These are phyloP conservation scores for Podospora anserina DNA, from an alignment of 495 filamentous ascomycete genomes.

Conservation along the genomic window DNA sequence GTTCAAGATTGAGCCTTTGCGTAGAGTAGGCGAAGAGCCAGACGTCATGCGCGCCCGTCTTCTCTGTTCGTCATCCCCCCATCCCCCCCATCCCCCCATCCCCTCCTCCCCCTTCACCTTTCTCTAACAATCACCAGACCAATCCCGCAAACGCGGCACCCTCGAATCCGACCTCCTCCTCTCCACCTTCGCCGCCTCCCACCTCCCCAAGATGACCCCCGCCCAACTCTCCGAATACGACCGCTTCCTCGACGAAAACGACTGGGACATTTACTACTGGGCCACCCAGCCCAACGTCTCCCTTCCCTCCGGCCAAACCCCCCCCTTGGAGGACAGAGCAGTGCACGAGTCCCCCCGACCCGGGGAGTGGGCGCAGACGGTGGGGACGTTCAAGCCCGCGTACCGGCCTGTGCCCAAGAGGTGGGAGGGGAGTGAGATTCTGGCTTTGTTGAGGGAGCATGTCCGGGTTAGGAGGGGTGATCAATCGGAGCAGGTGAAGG, in stretches of 20 bases:
- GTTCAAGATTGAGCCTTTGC: slow-evolving; percentile 86
- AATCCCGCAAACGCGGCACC: slow-evolving; percentile 93
- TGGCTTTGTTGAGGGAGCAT: slow-evolving; percentile 73
- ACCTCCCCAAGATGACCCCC: slow-evolving; percentile 68
- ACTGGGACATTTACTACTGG: slow-evolving; percentile 99
- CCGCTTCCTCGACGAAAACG: slow-evolving; percentile 94
- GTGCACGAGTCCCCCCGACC: slow-evolving; percentile 23
- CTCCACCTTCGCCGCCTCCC: slow-evolving; percentile 84
- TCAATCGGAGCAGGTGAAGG: background rate
- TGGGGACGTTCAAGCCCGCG: slow-evolving; percentile 89
- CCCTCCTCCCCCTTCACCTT: slow-evolving; percentile 61
- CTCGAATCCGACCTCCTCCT: slow-evolving; percentile 94
- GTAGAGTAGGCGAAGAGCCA: slow-evolving; percentile 73
- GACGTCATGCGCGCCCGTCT: slow-evolving; percentile 83
- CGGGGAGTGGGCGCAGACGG: slow-evolving; percentile 95
- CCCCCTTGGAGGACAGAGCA: slow-evolving; percentile 16
- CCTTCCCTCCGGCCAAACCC: slow-evolving; percentile 44
- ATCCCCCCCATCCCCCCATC: slow-evolving; percentile 34
- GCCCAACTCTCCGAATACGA: slow-evolving; percentile 82
- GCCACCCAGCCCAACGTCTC: slow-evolving; percentile 69
- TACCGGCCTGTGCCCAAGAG: slow-evolving; percentile 83
- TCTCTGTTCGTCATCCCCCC: slow-evolving; percentile 63
- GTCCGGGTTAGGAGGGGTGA: slow-evolving; percentile 48
- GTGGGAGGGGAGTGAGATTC: slow-evolving; percentile 78
- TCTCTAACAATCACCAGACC: slow-evolving; percentile 56